phyloP scores from a whole-genome alignment of 2,329 filamentous ascomycete genomes.

The Nectriaceae sp. region DNA sequence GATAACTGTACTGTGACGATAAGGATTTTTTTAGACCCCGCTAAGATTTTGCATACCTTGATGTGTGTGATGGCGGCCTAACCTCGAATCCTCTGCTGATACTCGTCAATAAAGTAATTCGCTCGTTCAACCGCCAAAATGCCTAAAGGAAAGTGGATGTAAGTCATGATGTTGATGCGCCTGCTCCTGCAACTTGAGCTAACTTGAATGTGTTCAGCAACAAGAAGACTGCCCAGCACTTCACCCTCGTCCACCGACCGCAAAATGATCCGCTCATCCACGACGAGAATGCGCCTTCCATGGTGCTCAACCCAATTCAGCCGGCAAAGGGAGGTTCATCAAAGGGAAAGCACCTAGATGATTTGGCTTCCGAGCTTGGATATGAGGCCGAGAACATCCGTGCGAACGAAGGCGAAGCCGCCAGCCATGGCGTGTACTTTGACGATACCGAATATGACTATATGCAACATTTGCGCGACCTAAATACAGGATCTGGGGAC shows the following conservation, averaged over 20 bases:
- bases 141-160: conserved; percentile 74
- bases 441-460: conserved; percentile 98
- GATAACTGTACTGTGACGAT: conserved; percentile 31
- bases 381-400: conserved; percentile 66
- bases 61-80: conserved; percentile 28
- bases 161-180: conserved; percentile 20
- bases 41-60: conserved; percentile 31
- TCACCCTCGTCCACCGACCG: conserved; percentile 90
- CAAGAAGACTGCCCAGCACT: conserved; percentile 92
- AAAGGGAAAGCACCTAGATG: conserved; percentile 67
- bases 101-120: too few species aligned
- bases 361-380: conserved; percentile 77
- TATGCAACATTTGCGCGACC: conserved; percentile 96
- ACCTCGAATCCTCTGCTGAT: conserved; percentile 20
- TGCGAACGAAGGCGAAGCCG: conserved; percentile 93
- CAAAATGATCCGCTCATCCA: conserved; percentile 98
- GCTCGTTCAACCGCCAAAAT: conserved; percentile 62
- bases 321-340: conserved; percentile 40
- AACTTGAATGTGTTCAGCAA: conserved; percentile 45
- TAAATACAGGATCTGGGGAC: conserved; percentile 73
- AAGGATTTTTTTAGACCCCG: conserved; percentile 33
- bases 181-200: conserved; percentile 3
- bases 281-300: conserved; percentile 83
- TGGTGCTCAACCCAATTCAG: conserved; percentile 78
- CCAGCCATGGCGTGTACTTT: conserved; percentile 89